Evolutionary conservation across 768 basidiomycete species (phyloP).

Genomic region (Gautieria morchelliformis): DNA sequence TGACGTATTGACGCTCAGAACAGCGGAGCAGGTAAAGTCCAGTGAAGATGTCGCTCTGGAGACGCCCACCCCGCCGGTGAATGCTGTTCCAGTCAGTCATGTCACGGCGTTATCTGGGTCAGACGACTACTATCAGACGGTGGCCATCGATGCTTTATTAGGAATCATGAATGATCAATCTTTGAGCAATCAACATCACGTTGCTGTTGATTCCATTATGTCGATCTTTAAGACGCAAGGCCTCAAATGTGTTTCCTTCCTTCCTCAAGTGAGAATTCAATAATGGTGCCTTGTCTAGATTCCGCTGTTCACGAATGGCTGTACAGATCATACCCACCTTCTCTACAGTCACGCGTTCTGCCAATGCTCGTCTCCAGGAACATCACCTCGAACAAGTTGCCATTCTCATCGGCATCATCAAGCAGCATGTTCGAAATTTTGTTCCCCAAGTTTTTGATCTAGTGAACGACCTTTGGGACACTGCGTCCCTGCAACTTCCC

Average conservation of each 20-base stretch:
- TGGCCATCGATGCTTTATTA: constrained; percentile 82
- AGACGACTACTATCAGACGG: constrained; percentile 96
- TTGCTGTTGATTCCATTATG: constrained; percentile 96
- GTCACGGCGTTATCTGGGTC: constrained; percentile 53
- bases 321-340: constrained; percentile 83
- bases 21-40: constrained; percentile 36
- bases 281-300: background rate
- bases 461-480: constrained; percentile 88
- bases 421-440: constrained; percentile 92
- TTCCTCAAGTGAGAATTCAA: constrained; percentile 64
- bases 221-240: constrained; percentile 98
- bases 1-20: constrained; percentile 4
- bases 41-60: constrained; percentile 56
- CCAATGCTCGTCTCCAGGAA: constrained; percentile 76
- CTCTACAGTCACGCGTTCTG: constrained; percentile 73
- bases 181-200: constrained; percentile 78
- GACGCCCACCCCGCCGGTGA: constrained; percentile 49
- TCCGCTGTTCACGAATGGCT: background rate
- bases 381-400: constrained; percentile 94
- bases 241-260: constrained; percentile 87
- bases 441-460: constrained; percentile 77
- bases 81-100: constrained; percentile 60
- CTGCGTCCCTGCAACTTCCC: constrained; percentile 71
- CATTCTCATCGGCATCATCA: constrained; percentile 91
- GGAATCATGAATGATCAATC: constrained; percentile 84